A percentile compares a stretch with the other conserved stretches of the same genome.
Conservation (phyloP, 306 rosid genomes). For the Castanopsis chinensis region DNA sequence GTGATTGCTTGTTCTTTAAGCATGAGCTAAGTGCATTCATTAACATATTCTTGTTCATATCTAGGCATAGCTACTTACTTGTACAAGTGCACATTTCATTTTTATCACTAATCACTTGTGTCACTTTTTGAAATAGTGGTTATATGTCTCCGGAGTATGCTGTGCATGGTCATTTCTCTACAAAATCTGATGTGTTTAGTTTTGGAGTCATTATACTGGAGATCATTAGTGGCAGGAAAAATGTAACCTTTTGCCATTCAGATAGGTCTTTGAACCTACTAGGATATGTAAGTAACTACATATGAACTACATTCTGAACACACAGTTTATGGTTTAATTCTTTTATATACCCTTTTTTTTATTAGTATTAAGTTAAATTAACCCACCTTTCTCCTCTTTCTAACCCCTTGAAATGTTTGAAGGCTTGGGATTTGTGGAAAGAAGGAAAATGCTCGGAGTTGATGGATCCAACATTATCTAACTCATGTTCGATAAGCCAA, state of each 20-base stretch:
- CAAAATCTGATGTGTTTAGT: slow-evolving; percentile 16
- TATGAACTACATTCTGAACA: neutral
- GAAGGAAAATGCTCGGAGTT: slow-evolving; percentile 23
- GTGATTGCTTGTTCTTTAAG: neutral
- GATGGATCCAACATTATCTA: slow-evolving; percentile 20
- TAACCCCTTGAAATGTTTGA: neutral
- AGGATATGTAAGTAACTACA: slow-evolving; percentile 13
- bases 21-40: neutral
- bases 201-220: slow-evolving; percentile 17
- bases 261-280: slow-evolving; percentile 1
- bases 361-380: neutral
- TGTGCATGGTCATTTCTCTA: slow-evolving; percentile 15
- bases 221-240: slow-evolving; percentile 20
- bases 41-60: no score
- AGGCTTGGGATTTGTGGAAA: neutral
- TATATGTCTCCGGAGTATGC: slow-evolving; percentile 24
- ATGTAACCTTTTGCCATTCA: neutral
- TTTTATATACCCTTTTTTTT: neutral
- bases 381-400: neutral
- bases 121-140: neutral
- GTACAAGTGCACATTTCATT: neutral
- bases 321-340: neutral
- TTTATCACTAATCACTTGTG: neutral
- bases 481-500: neutral
- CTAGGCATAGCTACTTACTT: no score